Evolutionary conservation across 768 basidiomycete species (phyloP), one percentile per base, ranked within the genome.

Genomic region (Panellus pusillus): DNA sequence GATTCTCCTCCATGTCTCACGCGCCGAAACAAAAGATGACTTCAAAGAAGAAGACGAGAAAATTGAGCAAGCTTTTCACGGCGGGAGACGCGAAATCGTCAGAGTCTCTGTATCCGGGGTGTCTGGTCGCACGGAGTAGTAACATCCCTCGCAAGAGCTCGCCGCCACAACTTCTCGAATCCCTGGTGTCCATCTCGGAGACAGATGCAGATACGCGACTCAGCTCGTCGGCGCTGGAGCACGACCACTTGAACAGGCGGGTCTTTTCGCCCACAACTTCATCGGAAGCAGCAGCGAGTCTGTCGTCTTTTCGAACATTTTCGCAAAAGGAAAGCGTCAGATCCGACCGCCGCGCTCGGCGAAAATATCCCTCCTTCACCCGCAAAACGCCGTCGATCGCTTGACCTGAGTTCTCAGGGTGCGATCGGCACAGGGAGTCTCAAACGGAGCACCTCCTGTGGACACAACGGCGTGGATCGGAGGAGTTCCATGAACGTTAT

Each of bases 51-150:
- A 76, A 78, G 55, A 69, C 72, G 20, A 67, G 73, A 35, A 79
- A 76, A 57, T 65, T 81, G 43, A 74, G 72, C 56, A 71, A 67
- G 45, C 70, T 76, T 43, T 72, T 82, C 38, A 73, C 47, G 39
- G 42, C 44, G 37, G 44, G 20, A 36, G 31, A 38, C n/a, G 24
- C 47, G 17, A 18, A 20, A n/a, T 32, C 40, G 24, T 20, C 31
- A 14, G 40, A 29, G 28, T 29, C 29, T 37, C 12, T 11, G 31
- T 13, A 15, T 20, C 48, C 20, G 17, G 7, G 18, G n/a, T 50
- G 41, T 27, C 11, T 28, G 9, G 8, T 42, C 6, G 11, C 15
- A 50, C 11, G 7, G 9, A 27, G 18, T 29, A 29, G 36, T 37
- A 17, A 29, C 15, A 8, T n/a, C n/a, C n/a, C 15, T 9, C 17